Base-by-base conservation (phyloP, 73 alveolate genomes). In the Symbiodinium natans region DNA sequence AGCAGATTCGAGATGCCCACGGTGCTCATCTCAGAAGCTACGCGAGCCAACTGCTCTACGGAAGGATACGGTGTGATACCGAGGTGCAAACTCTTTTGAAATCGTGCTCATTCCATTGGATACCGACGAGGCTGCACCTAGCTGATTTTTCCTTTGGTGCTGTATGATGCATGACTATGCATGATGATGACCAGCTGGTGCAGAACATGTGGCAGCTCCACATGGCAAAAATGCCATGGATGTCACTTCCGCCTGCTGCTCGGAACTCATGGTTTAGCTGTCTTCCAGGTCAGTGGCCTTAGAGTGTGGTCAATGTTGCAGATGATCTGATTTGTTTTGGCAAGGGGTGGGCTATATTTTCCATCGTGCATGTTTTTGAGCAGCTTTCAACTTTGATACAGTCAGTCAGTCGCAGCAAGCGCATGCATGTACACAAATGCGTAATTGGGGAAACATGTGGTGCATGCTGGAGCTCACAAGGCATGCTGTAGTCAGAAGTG, bases 181-280 rank as follows among this genome's bases (percentile, higher is more conserved):
- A 29, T 25, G 9, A 63, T 63, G 36, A n/a, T 63, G 15, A 19
- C 33, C 33, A 3, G 27, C 8, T 25, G 36, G 5, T 23, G 43
- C 84, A 74, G 77, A 90, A 40, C 39, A 19, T 90, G 40, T 90
- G 97, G 97, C 88, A 90, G 41, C 87, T 90, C 1, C 97, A 90
- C 42, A 90, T 90, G 97, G 56, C 88, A 29, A 90, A 73, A 38
- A 90, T 90, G 97, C 97, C 97, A 33, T 90, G 97, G 97, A 84
- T 90, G 54, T 90, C 97, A 8, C 29, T 90, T 2, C 97, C 97
- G 43, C 9, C 33, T 33, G 43, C n/a, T 4, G 31, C 84, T 74
- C 84, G 43, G 84, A 34, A 46, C 59, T 46, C 21, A 13, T 46
- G 59, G 59, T 46, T 13, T n/a, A n/a, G n/a, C n/a, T n/a, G n/a